Percentiles rank a stretch among this genome's conserved stretches.
phyloP scores from a whole-genome alignment of 2,329 filamentous ascomycete genomes.

The Teratosphaeria epicoccoides region DNA sequence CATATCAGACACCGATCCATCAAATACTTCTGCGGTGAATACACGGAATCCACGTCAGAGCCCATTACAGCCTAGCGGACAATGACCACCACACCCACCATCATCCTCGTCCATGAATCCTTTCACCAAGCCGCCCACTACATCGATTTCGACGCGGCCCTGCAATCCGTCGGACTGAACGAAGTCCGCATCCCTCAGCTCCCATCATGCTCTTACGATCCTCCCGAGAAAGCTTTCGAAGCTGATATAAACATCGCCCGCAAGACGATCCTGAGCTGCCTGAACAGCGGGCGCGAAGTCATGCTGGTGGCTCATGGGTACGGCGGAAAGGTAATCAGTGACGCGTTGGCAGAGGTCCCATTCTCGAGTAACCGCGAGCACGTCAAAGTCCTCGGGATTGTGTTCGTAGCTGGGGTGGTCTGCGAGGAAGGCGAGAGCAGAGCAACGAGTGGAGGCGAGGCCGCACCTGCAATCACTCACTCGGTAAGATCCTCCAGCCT shows the following conservation, averaged over 20 bases:
- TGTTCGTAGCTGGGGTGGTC: conserved; percentile 2
- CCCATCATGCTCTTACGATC: not conserved
- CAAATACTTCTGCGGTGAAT: no score
- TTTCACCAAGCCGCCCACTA: conserved; percentile 4
- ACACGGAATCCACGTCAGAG: no score
- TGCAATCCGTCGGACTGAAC: not conserved
- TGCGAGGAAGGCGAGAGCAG: not conserved
- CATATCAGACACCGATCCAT: not conserved
- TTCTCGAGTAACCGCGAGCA: not conserved
- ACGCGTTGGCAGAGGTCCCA: not conserved
- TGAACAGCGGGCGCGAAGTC: conserved; percentile 4
- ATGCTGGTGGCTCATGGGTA: conserved; percentile 3
- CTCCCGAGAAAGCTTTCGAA: conserved; percentile 1
- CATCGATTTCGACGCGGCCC: conserved; percentile 2
- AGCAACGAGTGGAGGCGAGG: not conserved
- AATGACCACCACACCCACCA: conserved; percentile 1
- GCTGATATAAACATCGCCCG: not conserved
- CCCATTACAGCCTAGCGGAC: no score
- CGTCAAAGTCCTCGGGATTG: conserved; percentile 2
- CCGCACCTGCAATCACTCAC: not conserved
- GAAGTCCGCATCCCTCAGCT: conserved; percentile 4
- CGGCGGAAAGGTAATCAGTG: conserved; percentile 1
- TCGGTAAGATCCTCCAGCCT: not conserved
- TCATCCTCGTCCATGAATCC: conserved; percentile 3
- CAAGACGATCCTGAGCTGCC: conserved; percentile 3